phyloP scores from a whole-genome alignment of 176 grass and related monocot genomes.

The Musa beccarii region DNA sequence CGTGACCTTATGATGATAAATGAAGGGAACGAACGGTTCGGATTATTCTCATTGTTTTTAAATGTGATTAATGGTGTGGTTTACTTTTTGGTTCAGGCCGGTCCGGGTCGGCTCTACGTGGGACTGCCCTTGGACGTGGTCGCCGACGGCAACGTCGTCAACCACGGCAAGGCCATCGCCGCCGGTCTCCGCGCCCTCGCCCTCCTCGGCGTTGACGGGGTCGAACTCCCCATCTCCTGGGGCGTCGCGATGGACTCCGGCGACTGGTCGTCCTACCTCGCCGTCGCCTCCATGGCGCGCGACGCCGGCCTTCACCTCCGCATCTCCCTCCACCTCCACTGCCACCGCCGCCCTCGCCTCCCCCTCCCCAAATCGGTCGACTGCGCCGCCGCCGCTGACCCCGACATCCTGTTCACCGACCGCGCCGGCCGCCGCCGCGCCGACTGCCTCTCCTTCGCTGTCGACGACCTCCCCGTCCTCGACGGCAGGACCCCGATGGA shows the following conservation, averaged over 20 bases:
- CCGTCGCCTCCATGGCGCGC: conserved; percentile 62
- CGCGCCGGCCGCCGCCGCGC: conserved; percentile 21
- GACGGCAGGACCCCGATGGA: conserved; percentile 54
- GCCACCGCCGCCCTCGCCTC: conserved; percentile 13
- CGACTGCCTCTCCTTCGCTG: conserved; percentile 72
- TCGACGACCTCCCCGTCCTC: conserved; percentile 62
- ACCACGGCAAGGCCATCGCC: conserved; percentile 40
- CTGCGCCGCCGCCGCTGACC: conserved; percentile 29
- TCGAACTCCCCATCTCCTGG: conserved; percentile 87
- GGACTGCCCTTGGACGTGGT: conserved; percentile 65
- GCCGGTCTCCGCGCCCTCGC: conserved; percentile 58
- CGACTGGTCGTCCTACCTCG: conserved; percentile 41
- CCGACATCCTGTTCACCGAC: conserved; percentile 70
- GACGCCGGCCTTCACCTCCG: conserved; percentile 54
- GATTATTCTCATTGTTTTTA: neutral
- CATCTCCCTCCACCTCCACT: conserved; percentile 49
- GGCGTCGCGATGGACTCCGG: conserved; percentile 40
- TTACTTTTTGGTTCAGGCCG: conserved; percentile 26
- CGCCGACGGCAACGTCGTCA: conserved; percentile 32
- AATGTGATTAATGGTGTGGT: neutral
- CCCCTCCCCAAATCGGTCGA: conserved; percentile 44
- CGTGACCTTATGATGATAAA: neutral
- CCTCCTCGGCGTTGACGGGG: conserved; percentile 64
- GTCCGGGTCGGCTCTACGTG: conserved; percentile 41
- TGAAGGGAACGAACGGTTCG: neutral